phyloP scores from a whole-genome alignment of 257 asterid genomes.

The Solanum habrochaites region DNA sequence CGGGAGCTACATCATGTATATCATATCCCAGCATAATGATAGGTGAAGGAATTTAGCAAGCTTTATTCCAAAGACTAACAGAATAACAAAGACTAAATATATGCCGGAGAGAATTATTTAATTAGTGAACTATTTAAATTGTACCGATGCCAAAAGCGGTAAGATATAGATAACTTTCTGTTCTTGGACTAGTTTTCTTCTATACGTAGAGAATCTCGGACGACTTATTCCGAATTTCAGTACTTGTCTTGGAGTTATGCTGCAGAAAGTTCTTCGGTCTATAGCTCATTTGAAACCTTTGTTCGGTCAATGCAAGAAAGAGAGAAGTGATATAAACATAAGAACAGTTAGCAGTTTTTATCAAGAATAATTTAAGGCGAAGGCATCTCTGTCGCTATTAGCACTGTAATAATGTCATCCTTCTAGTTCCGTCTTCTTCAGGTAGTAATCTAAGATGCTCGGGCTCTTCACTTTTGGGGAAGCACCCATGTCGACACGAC shows the following conservation, averaged over 20 bases:
- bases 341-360: background rate
- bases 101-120: background rate
- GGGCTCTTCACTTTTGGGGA: background rate
- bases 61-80: background rate
- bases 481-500: background rate
- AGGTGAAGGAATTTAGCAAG: background rate
- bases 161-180: background rate
- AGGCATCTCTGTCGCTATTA: background rate
- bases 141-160: background rate
- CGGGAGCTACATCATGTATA: background rate
- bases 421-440: background rate
- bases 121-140: background rate
- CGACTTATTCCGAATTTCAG: background rate
- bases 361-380: background rate
- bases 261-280: background rate
- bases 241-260: background rate
- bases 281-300: background rate
- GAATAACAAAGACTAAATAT: background rate
- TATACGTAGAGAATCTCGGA: background rate
- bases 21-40: background rate
- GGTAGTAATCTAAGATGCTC: background rate
- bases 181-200: background rate
- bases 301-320: background rate
- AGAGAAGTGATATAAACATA: background rate
- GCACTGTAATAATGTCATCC: background rate